Evolutionary conservation across 345 rosid genomes (phyloP).

Genomic region (Citrus sinensis): DVS_A1.0 CM039166.1:23521001-23521500

Average conservation of each 20-base stretch:
- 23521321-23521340: neutral
- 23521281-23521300: neutral
- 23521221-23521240: conserved; percentile 73
- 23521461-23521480: conserved; percentile 88
- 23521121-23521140: conserved; percentile 58
- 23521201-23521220: conserved; percentile 70
- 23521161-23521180: conserved; percentile 62
- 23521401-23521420: conserved; percentile 94
- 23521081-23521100: conserved; percentile 63
- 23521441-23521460: conserved; percentile 60
- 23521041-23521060: conserved; percentile 65
- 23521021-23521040: conserved; percentile 66
- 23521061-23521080: conserved; percentile 68
- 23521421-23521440: conserved; percentile 49
- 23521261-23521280: neutral
- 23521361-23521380: conserved; percentile 74
- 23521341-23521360: conserved; percentile 23
- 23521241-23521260: conserved; percentile 50
- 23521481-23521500: conserved; percentile 65
- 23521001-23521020: neutral
- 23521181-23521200: conserved; percentile 87
- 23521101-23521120: conserved; percentile 88
- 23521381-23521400: conserved; percentile 89
- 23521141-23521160: conserved; percentile 82
- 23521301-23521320: neutral